Evolutionary conservation across 345 rosid genomes (phyloP), one percentile per base, ranked within the genome.

Genomic region (Corchorus olitorius): DNA sequence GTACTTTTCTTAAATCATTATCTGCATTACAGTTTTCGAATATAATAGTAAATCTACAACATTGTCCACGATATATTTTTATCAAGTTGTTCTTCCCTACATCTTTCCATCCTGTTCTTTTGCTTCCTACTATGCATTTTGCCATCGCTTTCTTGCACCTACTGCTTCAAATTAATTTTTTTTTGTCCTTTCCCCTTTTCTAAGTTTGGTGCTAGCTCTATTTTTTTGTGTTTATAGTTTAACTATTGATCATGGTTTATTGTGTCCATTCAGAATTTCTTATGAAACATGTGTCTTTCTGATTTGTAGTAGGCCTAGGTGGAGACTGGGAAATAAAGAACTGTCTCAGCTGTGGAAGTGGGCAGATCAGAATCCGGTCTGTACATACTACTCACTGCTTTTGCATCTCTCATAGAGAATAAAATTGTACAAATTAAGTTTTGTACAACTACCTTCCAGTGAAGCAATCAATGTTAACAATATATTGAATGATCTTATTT

Each of bases 261-360:
- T 7, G 17, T 52, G 70, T 67, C 48, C 33, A 33, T 41, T 50
- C 34, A 12, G 6, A 76, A 52, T 17, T 61, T 72, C 69, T 56
- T 53, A 70, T 75, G 61, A 75, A 59, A 58, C 41, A 73, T 53
- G 63, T 62, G 20, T 63, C 22, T 73, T 67, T 77, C 75, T 13
- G 74, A 78, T 88, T 66, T 81, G 39, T 89, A 96, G 98, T 79
- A 89, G 80, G 80, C 94, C 89, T 58, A 91, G 97, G 79, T 93
- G 97, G 94, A 92, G 98, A 78, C 64, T 96, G 64, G 98, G 99
- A 43, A 96, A 96, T 75, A 96, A 88, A 86, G 99, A 96, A 86
- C 93, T 96, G 81, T 93, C 99, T 20, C 99, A 93, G 77, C 82
- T 96, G 73, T 96, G 99, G 99, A 92, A 93, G 81, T 96, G 97